Conservation (phyloP, 2,329 filamentous ascomycete genomes). For the Fusarium acutatum region DNA sequence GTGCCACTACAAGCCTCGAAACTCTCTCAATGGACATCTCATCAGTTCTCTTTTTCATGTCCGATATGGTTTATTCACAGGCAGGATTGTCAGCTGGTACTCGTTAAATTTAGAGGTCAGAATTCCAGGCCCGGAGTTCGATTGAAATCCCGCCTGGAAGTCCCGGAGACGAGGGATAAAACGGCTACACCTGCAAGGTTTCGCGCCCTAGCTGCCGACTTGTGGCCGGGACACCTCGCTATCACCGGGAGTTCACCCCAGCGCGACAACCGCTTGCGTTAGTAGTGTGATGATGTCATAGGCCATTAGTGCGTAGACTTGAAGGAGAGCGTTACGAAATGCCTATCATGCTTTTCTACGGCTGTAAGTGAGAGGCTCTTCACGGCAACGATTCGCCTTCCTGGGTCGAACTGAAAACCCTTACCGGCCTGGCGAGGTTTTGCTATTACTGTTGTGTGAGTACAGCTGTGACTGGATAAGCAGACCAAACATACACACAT, state of each 20-base stretch:
- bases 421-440: not conserved
- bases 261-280: constrained; percentile 29
- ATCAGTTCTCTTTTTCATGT: not conserved
- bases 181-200: constrained; percentile 25
- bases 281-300: constrained; percentile 41
- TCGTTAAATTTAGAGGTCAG: not conserved
- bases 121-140: not conserved
- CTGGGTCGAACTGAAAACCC: not conserved
- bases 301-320: not conserved
- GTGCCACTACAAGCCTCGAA: constrained; percentile 14
- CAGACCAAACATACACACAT: not conserved
- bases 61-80: not conserved
- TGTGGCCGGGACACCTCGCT: constrained; percentile 32
- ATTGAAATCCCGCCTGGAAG: constrained; percentile 18
- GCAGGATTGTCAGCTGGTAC: not conserved
- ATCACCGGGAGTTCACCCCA: constrained; percentile 13
- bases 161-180: constrained; percentile 29
- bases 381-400: not conserved
- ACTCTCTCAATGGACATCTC: not conserved
- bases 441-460: not conserved
- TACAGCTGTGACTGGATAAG: not conserved
- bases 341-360: constrained; percentile 1
- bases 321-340: not conserved
- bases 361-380: not conserved
- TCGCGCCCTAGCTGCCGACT: constrained; percentile 34